Conservation (phyloP, 2,329 filamentous ascomycete genomes). For the Colletotrichum falcatum region DNA sequence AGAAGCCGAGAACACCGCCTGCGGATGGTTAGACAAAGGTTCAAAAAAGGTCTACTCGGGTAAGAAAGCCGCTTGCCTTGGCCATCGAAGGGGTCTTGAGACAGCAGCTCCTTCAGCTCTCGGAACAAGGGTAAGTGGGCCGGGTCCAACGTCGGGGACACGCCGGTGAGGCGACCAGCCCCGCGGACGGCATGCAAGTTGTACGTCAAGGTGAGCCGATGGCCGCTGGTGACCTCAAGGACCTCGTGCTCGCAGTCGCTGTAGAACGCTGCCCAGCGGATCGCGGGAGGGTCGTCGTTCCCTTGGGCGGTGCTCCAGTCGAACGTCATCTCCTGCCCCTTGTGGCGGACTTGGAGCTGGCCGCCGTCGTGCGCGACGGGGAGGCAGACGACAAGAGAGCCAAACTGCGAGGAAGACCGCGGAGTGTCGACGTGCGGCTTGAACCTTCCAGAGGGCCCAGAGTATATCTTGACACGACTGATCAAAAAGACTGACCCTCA, state of each 20-base stretch:
- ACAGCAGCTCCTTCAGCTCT: not conserved
- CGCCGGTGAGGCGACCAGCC: not conserved
- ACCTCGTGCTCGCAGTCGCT: slow-evolving; percentile 66
- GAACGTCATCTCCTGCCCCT: slow-evolving; percentile 50
- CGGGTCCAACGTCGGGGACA: not conserved
- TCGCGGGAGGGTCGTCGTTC: not conserved
- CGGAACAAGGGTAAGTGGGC: not conserved
- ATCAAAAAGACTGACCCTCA: not conserved
- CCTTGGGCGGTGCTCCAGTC: slow-evolving; percentile 52
- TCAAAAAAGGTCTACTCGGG: not conserved
- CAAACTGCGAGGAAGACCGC: slow-evolving; percentile 60
- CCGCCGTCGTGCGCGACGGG: slow-evolving; percentile 54
- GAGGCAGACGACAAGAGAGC: slow-evolving; percentile 66
- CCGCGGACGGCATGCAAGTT: slow-evolving; percentile 60
- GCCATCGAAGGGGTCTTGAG: not conserved
- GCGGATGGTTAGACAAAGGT: not conserved
- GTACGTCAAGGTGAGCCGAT: slow-evolving; percentile 70
- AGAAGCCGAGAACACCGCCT: not conserved
- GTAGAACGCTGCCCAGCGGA: slow-evolving; percentile 65
- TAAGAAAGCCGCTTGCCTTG: not conserved
- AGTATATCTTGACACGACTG: slow-evolving; percentile 57
- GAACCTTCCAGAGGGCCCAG: slow-evolving; percentile 62
- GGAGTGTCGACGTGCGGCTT: slow-evolving; percentile 66
- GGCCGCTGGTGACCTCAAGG: slow-evolving; percentile 59
- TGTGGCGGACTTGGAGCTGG: slow-evolving; percentile 56